phyloP scores from a whole-genome alignment of 1,284 basidiomycete species.

The Moniliophthora roreri region DNA sequence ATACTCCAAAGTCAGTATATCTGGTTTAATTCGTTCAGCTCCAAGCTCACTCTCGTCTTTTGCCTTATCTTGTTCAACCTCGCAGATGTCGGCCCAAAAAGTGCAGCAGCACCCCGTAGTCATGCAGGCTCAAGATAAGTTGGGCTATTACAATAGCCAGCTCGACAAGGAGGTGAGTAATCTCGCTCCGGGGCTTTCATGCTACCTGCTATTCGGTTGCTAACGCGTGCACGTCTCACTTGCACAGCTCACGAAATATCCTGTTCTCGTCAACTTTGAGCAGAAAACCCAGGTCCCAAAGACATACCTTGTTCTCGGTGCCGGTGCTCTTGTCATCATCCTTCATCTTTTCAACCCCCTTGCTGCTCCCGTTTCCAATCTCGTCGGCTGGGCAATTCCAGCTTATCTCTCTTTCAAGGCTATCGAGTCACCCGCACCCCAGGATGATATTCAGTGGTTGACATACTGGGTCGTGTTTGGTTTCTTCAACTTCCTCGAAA shows the following conservation, averaged over 20 bases:
- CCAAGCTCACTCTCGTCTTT: constrained; percentile 9
- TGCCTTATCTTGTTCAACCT: constrained; percentile 8
- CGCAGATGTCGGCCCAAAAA: constrained; percentile 74
- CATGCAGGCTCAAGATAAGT: constrained; percentile 77
- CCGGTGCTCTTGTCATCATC: constrained; percentile 60
- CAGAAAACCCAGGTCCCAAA: constrained; percentile 92
- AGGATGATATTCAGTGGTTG: constrained; percentile 86
- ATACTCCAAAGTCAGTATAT: constrained; percentile 16
- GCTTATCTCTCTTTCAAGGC: constrained; percentile 87
- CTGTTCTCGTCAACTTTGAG: constrained; percentile 81
- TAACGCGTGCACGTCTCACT: constrained; percentile 14
- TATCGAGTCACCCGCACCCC: constrained; percentile 68
- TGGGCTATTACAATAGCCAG: constrained; percentile 73
- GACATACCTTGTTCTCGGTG: constrained; percentile 85
- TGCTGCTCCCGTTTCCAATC: constrained; percentile 80
- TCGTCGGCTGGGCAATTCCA: constrained; percentile 83
- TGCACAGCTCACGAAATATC: constrained; percentile 88
- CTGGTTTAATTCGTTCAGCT: constrained; percentile 5
- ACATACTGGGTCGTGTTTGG: constrained; percentile 89
- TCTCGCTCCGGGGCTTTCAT: constrained; percentile 4
- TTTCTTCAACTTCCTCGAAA: constrained; percentile 84
- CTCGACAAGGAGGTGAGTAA: constrained; percentile 92
- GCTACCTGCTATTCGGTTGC: constrained; percentile 18
- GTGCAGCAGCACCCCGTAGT: constrained; percentile 84
- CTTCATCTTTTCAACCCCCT: constrained; percentile 83